These are phyloP conservation scores for Flagelloscypha sp. DNA, from an alignment of 768 basidiomycete species.

Conservation along the genomic window DNA sequence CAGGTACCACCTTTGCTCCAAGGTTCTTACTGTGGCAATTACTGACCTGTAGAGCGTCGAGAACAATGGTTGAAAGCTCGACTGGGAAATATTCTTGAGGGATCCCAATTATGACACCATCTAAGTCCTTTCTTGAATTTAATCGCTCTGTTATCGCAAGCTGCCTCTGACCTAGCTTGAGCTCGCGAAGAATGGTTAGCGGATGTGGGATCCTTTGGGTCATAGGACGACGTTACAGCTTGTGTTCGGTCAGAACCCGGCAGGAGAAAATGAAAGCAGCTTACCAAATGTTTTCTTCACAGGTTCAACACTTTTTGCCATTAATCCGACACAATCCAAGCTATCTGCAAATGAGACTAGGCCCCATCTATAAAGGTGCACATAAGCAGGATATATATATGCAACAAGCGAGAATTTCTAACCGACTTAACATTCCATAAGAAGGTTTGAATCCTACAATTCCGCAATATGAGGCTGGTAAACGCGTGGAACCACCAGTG, in stretches of 20 bases:
- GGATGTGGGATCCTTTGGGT: conserved; percentile 70
- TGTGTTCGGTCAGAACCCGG: conserved; percentile 1
- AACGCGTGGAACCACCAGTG: conserved; percentile 87
- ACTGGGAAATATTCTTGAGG: conserved; percentile 83
- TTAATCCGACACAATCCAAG: conserved; percentile 86
- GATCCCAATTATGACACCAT: conserved; percentile 63
- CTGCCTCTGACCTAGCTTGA: conserved; percentile 23
- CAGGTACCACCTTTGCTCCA: conserved; percentile 61
- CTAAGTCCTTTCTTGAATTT: conserved; percentile 18
- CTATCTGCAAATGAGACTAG: conserved; percentile 92
- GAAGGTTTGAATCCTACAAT: conserved; percentile 91
- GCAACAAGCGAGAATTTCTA: conserved; percentile 11
- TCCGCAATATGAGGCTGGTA: conserved; percentile 93
- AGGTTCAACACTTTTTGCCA: conserved; percentile 46
- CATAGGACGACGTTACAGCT: conserved; percentile 40
- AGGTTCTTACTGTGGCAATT: conserved; percentile 30
- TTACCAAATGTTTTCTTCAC: conserved; percentile 57
- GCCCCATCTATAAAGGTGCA: conserved; percentile 59
- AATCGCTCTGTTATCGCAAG: conserved; percentile 1
- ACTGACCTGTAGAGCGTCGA: conserved; percentile 36
- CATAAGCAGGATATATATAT: conserved; percentile 1
- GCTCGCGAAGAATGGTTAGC: conserved; percentile 32
- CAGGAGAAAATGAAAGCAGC: conserved; percentile 15
- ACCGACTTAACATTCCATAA: conserved; percentile 87
- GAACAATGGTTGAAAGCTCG: conserved; percentile 44